Base-by-base conservation (phyloP, 192 early-diverging fungal genomes). In the Umbelopsis ramanniana region DNA sequence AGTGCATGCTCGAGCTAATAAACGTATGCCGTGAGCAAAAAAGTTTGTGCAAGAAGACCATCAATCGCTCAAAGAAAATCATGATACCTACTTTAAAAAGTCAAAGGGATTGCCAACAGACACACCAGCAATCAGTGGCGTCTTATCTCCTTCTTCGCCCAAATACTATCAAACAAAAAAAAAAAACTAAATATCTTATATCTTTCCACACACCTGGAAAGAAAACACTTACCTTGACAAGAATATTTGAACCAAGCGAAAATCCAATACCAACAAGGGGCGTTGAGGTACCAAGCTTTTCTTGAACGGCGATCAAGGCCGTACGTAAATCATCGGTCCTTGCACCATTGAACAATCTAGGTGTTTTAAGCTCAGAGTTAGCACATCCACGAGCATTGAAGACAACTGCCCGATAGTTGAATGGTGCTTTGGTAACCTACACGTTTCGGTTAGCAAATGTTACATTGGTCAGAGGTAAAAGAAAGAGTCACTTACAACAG, bases 331-430 rank as follows among this genome's bases (percentile, higher is more conserved):
- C 97, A 0, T 93, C 89, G 6, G 96, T 97, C 50, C 86, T 89
- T 0, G 88, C 87, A 38, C 91, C 97, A 68, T 85, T 91, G 83
- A 94, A 99, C 38, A 97, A 79, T 55, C 93, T 86, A 29, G 89
- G 84, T 2, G 93, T 90, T 6, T 86, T 92, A 26, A 99, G 76
- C 70, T 90, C 81, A 6, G 92, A 89, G n/a, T 89, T 87, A 7
- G 91, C 94, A 79, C 95, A 97, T 7, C 96, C 97, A 40, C 97
- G 88, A 69, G 86, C 90, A 85, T 99, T 99, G 74, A 93, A 85
- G 22, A 97, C 95, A 0, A 96, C 94, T 7, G 84, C 84, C 43
- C 90, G 85, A 77, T 91, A 93, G 53, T 85, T 84, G 67, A 89
- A 83, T 19, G 88, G 89, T 46, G 79, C 74, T 17, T 75, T 66